Evolutionary conservation across 176 grass and related monocot genomes (phyloP).

Genomic region (Triticum urartu): DNA sequence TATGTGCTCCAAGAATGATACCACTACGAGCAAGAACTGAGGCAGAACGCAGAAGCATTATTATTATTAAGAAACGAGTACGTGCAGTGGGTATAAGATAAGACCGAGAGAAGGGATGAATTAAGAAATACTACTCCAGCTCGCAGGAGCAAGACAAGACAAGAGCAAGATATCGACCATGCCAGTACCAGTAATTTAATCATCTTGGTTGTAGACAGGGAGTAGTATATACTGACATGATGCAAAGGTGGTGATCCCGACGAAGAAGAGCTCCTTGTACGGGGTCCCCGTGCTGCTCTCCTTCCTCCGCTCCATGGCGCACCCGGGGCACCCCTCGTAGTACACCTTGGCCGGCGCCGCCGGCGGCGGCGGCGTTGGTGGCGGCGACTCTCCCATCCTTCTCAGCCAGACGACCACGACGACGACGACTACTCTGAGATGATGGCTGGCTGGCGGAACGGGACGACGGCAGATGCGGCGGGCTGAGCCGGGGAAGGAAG

Average conservation of each 20-base stretch:
- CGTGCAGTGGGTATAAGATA: neutral
- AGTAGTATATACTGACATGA: conserved; percentile 15
- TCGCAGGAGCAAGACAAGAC: neutral
- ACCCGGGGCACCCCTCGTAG: conserved; percentile 56
- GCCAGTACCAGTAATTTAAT: neutral
- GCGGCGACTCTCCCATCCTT: conserved; percentile 14
- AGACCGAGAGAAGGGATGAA: neutral
- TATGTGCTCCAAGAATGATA: neutral
- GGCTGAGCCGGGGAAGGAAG: neutral
- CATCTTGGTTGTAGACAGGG: no score
- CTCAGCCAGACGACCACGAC: neutral
- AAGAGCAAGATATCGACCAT: neutral
- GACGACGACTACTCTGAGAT: neutral
- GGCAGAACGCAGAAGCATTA: neutral
- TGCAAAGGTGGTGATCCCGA: conserved; percentile 43
- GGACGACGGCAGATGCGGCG: neutral
- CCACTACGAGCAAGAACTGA: neutral
- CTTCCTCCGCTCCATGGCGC: conserved; percentile 45
- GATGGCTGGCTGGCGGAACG: neutral
- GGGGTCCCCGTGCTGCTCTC: conserved; percentile 37
- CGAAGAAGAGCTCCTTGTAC: conserved; percentile 53
- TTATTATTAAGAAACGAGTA: neutral
- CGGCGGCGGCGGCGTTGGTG: neutral
- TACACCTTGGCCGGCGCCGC: conserved; percentile 12
- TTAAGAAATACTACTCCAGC: neutral